A percentile compares a stretch with the other conserved stretches of the same genome.
These are phyloP conservation scores for Apophysomyces variabilis DNA, from an alignment of 371 early-diverging fungal genomes.

Conservation along the genomic window DNA sequence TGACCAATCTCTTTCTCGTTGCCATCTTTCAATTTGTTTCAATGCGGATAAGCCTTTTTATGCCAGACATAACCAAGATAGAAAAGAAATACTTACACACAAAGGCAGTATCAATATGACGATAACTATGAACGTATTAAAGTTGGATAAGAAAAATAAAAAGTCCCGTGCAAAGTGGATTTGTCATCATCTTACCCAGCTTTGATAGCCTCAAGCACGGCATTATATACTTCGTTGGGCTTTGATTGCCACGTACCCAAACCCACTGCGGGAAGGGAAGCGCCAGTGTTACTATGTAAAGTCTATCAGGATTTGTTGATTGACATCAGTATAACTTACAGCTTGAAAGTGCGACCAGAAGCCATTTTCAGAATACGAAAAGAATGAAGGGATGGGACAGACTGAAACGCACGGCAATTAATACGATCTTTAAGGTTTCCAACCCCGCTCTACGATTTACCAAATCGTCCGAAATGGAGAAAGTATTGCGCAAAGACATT, in stretches of 20 bases:
- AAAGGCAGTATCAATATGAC: constrained; percentile 63
- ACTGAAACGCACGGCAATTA: background rate
- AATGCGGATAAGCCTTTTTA: constrained; percentile 1
- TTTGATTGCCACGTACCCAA: constrained; percentile 55
- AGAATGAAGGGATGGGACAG: background rate
- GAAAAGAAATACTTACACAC: constrained; percentile 27
- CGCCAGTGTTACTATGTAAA: constrained; percentile 35
- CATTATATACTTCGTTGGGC: constrained; percentile 42
- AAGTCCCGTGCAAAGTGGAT: background rate
- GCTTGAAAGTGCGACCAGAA: constrained; percentile 23
- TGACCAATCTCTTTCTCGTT: constrained; percentile 82
- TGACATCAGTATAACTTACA: constrained; percentile 11
- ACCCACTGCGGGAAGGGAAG: constrained; percentile 33
- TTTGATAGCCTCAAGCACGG: constrained; percentile 41
- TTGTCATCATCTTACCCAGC: constrained; percentile 30
- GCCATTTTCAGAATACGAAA: constrained; percentile 14
- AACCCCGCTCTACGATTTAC: background rate
- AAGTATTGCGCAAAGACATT: too few species aligned
- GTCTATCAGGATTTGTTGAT: background rate
- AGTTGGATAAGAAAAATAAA: background rate
- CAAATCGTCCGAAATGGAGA: background rate
- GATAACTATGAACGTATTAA: constrained; percentile 27
- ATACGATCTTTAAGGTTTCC: background rate
- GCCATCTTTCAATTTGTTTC: constrained; percentile 34
- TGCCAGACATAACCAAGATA: background rate